Percentiles rank a stretch among this genome's conserved stretches.
phyloP scores from a whole-genome alignment of 78 protist genomes.

The slime mould (Dictyostelium discoideum) region dicty_2.7 NC_007088.5:2953001-2953500 shows the following conservation, averaged over 20 bases:
- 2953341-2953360: background rate
- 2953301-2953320: constrained; percentile 45
- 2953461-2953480: background rate
- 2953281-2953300: constrained; percentile 64
- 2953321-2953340: background rate
- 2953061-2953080: constrained; percentile 27
- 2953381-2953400: background rate
- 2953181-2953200: constrained; percentile 25
- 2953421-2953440: background rate
- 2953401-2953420: background rate
- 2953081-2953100: background rate
- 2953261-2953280: constrained; percentile 57
- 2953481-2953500: background rate
- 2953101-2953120: constrained; percentile 45
- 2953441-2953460: background rate
- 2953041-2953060: background rate
- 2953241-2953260: background rate
- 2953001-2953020: background rate
- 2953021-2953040: too few relatives aligned
- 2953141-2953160: constrained; percentile 69
- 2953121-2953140: background rate
- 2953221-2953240: constrained; percentile 22
- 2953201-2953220: constrained; percentile 23
- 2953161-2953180: constrained; percentile 53
- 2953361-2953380: background rate